Evolutionary conservation across 306 rosid genomes (phyloP), one percentile per base, ranked within the genome.

Genomic region (cucumber (Cucumis sativus)): DNA sequence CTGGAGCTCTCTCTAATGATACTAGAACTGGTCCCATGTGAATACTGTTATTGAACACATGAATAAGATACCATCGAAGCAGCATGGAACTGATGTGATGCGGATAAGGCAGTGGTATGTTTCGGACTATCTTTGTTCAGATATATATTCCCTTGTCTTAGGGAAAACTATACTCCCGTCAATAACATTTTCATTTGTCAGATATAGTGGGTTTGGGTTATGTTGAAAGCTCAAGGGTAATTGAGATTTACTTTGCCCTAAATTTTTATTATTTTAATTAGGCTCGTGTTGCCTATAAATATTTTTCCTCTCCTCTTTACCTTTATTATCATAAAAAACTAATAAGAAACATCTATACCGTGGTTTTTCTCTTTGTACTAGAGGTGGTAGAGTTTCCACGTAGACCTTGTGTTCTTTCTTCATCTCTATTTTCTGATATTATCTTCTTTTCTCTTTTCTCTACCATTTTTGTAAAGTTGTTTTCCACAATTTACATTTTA

Each of bases 91-190:
- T 30, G 88, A 94, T 82, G 84, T 94, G 63, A 90, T 88, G 96
- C 97, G 96, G 76, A 92, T 94, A 82, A 86, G 98, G 82, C 88
- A 81, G 17, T 92, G 96, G 97, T 94, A 87, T 40, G 86, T 79
- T 71, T 23, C 76, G 15, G 12, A 25, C 15, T 71, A 8, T 49
- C 59, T 47, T 47, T 47, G 59, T 45, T 41, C n/a, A 7, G 21
- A 64, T 35, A 16, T 35, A 7, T 64, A 17, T 64, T 15, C 11
- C 41, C 21, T 35, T 35, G 2, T 13, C 45, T 33, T 63, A 41
- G 49, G 47, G 4, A 3, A 3, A 64, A 35, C 9, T 64, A 12
- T 64, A 64, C 18, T 64, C 68, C 68, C 1, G 20, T 62, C 49
- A 35, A 15, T 63, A 33, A 63, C 45, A 6, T 62, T 62, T 33